Evolutionary conservation across 257 asterid genomes (phyloP).

Genomic region (Solanum tarapatanum): DNA sequence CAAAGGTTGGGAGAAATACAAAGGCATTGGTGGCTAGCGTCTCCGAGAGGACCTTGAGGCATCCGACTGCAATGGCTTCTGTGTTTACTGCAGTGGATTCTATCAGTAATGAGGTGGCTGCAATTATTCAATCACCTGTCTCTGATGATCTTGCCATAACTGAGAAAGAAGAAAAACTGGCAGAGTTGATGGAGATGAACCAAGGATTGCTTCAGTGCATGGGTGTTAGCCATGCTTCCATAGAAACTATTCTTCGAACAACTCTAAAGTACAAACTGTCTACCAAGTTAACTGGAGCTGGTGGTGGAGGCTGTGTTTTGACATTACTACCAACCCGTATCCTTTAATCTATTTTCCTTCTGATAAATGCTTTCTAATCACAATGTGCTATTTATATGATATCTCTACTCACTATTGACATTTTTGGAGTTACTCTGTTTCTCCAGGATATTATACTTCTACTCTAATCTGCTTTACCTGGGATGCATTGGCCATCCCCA

Average conservation of each 20-base stretch:
- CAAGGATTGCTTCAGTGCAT: constrained; percentile 91
- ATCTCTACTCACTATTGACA: not conserved
- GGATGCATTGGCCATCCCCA: not conserved
- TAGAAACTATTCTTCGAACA: constrained; percentile 68
- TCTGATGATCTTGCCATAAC: constrained; percentile 80
- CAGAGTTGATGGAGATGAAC: constrained; percentile 86
- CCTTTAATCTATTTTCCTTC: constrained; percentile 24
- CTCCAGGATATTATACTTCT: not conserved
- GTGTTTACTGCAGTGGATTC: constrained; percentile 81
- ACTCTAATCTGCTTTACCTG: not conserved
- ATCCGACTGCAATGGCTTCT: constrained; percentile 68
- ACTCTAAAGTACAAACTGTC: constrained; percentile 69
- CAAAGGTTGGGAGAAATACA: constrained; percentile 87
- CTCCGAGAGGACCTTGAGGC: constrained; percentile 66
- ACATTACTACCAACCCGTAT: constrained; percentile 85
- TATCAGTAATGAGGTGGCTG: constrained; percentile 73
- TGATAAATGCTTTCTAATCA: not conserved
- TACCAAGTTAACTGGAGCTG: constrained; percentile 94
- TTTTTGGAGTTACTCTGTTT: not conserved
- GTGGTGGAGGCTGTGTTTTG: constrained; percentile 98
- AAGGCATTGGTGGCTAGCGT: constrained; percentile 77
- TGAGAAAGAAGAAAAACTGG: constrained; percentile 84
- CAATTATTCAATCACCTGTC: constrained; percentile 72
- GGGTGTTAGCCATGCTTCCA: constrained; percentile 93
- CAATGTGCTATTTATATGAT: not conserved